These are phyloP conservation scores for Phytophthora pini DNA, from an alignment of 352 stramenopile genomes.

Conservation along the genomic window DNA sequence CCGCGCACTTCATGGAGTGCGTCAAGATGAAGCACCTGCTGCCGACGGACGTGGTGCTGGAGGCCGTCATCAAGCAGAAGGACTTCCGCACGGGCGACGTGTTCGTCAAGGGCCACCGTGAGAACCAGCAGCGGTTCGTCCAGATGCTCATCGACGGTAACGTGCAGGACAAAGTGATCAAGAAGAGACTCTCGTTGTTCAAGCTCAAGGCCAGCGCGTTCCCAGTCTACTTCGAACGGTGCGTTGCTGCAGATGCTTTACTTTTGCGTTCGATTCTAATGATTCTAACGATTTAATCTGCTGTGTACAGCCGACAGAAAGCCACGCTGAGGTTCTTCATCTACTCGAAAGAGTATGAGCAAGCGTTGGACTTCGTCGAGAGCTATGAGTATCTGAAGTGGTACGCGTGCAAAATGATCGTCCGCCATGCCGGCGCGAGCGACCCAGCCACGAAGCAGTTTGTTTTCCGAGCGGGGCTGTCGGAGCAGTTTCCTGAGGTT, in stretches of 20 bases:
- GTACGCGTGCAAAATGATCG: constrained; percentile 68
- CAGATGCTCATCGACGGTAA: constrained; percentile 56
- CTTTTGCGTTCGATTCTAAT: background rate
- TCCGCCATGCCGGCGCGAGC: constrained; percentile 47
- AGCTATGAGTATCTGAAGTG: constrained; percentile 32
- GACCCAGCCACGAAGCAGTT: constrained; percentile 63
- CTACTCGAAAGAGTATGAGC: constrained; percentile 65
- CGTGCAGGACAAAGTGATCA: constrained; percentile 71
- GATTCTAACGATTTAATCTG: background rate
- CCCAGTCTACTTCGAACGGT: constrained; percentile 63
- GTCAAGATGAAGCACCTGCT: constrained; percentile 54
- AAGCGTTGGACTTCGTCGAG: constrained; percentile 52
- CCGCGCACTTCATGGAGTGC: constrained; percentile 56
- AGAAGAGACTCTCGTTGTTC: constrained; percentile 71
- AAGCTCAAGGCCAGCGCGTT: constrained; percentile 60
- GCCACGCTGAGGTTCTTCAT: constrained; percentile 67
- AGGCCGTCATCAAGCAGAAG: constrained; percentile 53
- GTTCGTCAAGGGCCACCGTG: constrained; percentile 49
- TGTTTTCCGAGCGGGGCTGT: constrained; percentile 49
- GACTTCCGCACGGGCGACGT: constrained; percentile 63
- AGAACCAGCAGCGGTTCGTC: constrained; percentile 55
- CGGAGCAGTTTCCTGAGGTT: constrained; percentile 53
- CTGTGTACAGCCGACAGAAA: constrained; percentile 40
- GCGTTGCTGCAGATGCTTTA: background rate
- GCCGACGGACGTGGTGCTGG: constrained; percentile 45